Evolutionary conservation across 768 basidiomycete genomes (phyloP), one percentile per base, ranked within the genome.

Genomic region (Mycena galopus): DNA sequence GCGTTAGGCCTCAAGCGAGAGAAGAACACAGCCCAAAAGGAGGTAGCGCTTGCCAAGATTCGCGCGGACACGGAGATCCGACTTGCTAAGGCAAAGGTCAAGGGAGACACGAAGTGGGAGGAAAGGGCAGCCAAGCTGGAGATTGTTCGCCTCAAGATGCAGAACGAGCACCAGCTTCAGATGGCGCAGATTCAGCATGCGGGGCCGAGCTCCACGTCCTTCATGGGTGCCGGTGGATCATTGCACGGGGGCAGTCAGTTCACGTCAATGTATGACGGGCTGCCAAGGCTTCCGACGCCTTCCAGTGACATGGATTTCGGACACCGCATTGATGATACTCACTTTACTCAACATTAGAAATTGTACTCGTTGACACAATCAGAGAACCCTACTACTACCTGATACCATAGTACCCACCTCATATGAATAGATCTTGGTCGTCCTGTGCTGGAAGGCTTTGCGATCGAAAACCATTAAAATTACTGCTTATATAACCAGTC

Each of bases 141-240:
- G 1, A 50, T 51, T 5, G 33, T 21, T 23, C 60, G 85, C 82
- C 0, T 61, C 79, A 77, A 56, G 81, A 82, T 23, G 83, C 81
- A 44, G 77, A 73, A 72, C 73, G 73, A n/a, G n/a, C n/a, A 77
- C 73, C 76, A 5, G 56, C 72, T 63, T 10, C 68, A 39, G 12
- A 67, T 67, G 65, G 65, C 56, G 7, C 65, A 59, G 56, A 17
- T 67, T 12, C 56, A 67, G 25, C 51, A 53, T 27, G 51, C 51
- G 51, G 37, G 37, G 35, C 51, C 55, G n/a, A 55, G 51, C 37
- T 55, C 64, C 17, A 57, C 16, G 33, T 56, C 64, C 16, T 58
- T 67, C 32, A 23, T 39, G 19, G 25, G 35, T 12, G 51, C 5
- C 30, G 29, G 29, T 42, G 32, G 51, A 23, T 37, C 62, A n/a